Conservation (phyloP, 2,329 filamentous ascomycete species). For the Cryphonectria japonica region DNA sequence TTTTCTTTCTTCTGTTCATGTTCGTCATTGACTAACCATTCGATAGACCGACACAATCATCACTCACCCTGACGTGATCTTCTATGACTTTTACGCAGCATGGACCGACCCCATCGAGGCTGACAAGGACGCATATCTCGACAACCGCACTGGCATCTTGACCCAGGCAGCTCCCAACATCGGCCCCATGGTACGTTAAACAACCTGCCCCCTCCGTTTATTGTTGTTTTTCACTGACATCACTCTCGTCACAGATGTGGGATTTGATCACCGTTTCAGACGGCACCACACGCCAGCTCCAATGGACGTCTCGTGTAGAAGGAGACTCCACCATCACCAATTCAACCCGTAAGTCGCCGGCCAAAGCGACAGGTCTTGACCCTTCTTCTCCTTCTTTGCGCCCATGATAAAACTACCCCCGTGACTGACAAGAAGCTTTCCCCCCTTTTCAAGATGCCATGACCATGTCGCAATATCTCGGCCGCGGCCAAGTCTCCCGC, state of each 20-base stretch:
- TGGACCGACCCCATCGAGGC: conserved; percentile 52
- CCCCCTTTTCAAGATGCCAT: conserved; percentile 45
- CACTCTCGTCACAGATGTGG: conserved; percentile 44
- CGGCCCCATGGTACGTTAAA: conserved; percentile 50
- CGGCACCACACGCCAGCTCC: conserved; percentile 64
- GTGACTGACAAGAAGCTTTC: conserved; percentile 17
- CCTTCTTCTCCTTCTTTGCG: not conserved
- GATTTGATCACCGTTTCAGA: conserved; percentile 62
- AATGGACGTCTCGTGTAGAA: conserved; percentile 63
- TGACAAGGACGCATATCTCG: conserved; percentile 50
- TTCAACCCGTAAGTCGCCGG: conserved; percentile 32
- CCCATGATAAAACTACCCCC: too few species aligned
- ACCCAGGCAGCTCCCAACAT: conserved; percentile 69
- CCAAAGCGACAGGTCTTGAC: not conserved
- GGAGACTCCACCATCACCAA: conserved; percentile 35
- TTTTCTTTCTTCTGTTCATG: too few species aligned
- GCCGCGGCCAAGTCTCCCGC: conserved; percentile 64
- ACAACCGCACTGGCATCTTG: conserved; percentile 60
- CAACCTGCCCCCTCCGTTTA: not conserved
- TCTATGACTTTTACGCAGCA: conserved; percentile 69
- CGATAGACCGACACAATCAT: conserved; percentile 51
- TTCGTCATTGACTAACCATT: not conserved
- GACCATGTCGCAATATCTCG: conserved; percentile 65
- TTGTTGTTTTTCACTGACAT: not conserved
- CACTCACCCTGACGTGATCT: conserved; percentile 49